Percentiles rank a stretch among this genome's conserved stretches.
phyloP scores from a whole-genome alignment of 2,329 filamentous ascomycete genomes.

The Colletotrichum sublineola region DNA sequence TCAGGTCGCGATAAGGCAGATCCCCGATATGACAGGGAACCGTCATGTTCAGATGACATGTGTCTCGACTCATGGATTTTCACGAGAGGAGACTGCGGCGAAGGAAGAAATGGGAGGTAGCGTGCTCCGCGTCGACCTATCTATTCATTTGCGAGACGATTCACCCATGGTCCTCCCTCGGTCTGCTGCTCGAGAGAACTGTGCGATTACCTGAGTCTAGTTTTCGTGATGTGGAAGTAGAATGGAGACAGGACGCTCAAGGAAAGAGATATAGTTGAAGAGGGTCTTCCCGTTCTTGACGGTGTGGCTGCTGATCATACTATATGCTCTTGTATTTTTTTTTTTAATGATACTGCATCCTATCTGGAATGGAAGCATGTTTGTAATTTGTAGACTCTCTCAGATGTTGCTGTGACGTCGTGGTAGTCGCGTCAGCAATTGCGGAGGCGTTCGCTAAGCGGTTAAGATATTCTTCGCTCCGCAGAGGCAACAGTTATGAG shows the following conservation, averaged over 20 bases:
- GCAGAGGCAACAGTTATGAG: too few relatives aligned
- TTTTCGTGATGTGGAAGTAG: constrained; percentile 8
- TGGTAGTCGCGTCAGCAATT: too few relatives aligned
- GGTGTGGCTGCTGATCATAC: not conserved
- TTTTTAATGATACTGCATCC: too few relatives aligned
- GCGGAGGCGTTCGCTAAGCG: too few relatives aligned
- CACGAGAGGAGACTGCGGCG: not conserved
- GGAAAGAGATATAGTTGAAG: too few relatives aligned
- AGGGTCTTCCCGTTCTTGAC: not conserved
- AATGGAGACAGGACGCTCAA: not conserved
- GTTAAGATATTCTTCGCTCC: too few relatives aligned
- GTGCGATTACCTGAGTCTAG: not conserved
- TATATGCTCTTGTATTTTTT: too few relatives aligned
- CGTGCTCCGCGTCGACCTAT: not conserved
- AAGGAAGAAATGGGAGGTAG: not conserved
- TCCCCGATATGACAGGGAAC: too few relatives aligned
- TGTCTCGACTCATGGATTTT: not conserved
- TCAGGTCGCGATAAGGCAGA: not conserved
- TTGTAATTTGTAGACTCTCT: too few relatives aligned
- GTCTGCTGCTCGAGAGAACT: not conserved
- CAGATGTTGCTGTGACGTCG: too few relatives aligned
- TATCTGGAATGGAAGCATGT: too few relatives aligned
- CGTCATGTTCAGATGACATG: not conserved
- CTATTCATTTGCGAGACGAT: not conserved
- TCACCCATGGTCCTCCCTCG: not conserved